Evolutionary conservation across 257 asterid species (phyloP).

Genomic region (Haberlea rhodopensis): DNA sequence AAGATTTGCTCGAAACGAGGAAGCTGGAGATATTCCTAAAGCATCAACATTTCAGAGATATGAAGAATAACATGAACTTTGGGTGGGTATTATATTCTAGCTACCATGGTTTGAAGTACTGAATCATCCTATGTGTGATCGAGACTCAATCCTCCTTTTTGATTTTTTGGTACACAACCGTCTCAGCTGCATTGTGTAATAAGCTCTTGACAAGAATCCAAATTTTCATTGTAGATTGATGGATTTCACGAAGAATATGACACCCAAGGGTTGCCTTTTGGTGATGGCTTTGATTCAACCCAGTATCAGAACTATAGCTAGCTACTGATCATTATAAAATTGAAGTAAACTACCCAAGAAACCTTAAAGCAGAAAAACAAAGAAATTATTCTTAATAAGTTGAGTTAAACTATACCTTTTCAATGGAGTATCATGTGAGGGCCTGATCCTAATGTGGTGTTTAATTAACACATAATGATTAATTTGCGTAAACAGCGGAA

Average conservation of each 20-base stretch:
- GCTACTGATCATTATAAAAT: constrained; percentile 29
- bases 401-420: too few relatives aligned
- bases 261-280: constrained; percentile 35
- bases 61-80: constrained; percentile 68
- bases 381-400: too few relatives aligned
- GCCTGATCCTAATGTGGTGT: too few relatives aligned
- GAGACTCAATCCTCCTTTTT: too few relatives aligned
- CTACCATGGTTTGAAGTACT: too few relatives aligned
- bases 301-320: constrained; percentile 41
- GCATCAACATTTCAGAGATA: constrained; percentile 47
- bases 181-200: too few relatives aligned
- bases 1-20: constrained; percentile 79
- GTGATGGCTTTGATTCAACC: constrained; percentile 38
- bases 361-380: too few relatives aligned
- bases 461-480: too few relatives aligned
- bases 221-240: constrained; percentile 41
- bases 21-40: constrained; percentile 63
- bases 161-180: too few relatives aligned
- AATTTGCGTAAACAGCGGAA: too few relatives aligned
- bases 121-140: too few relatives aligned
- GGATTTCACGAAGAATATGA: constrained; percentile 54
- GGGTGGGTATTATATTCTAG: constrained; percentile 79
- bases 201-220: neutral
- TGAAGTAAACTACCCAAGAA: neutral
- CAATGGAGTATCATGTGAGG: too few relatives aligned